Base-by-base conservation (phyloP, 2,329 filamentous ascomycete species). In the Ophiostoma sp. region DNA sequence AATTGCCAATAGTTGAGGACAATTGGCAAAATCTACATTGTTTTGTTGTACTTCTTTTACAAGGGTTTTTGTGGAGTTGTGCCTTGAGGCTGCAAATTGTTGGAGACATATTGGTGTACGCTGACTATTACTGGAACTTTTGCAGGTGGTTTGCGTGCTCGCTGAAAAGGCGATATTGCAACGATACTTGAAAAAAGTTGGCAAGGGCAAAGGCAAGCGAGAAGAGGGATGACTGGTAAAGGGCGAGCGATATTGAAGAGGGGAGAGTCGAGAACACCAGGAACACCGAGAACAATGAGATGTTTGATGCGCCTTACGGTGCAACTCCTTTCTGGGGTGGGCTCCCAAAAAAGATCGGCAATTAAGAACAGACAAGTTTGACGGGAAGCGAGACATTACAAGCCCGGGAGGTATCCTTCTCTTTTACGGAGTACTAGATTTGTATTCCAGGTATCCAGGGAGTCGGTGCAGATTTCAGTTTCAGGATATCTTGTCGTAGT, bases 101-200 rank as follows among this genome's bases (percentile, higher is more conserved):
- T 36, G 11, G 15, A 48, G 42, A 42, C 36, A 12, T 15, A 4
- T 22, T 17, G n/a, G 59, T 25, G 28, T 31, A 59, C 36, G 59
- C 59, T 64, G 59, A 64, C 59, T 64, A n/a, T 64, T 3, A 42
- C 11, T 42, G 59, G n/a, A n/a, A 42, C 59, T 64, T 64, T 42
- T 64, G 31, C 42, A 28, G 22, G 33, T 11, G 11, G 59, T 11
- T 11, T 12, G 12, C 6, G 6, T 6, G 6, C 3, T 19, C 42
- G 19, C 15, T 2, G 42, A 15, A 12, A 19, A 19, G 42, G 42
- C 42, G 19, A 42, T 12, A 39, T 11, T 11, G 19, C 57, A 64
- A 64, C 33, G 2, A 45, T 42, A 64, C n/a, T n/a, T 42, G 61
- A 42, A 42, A 66, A 66, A 66, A 45, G 36, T 66, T 66, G 61